Base-by-base conservation (phyloP, 129 eudicot genomes). In the Pittosporum tobira region DNA sequence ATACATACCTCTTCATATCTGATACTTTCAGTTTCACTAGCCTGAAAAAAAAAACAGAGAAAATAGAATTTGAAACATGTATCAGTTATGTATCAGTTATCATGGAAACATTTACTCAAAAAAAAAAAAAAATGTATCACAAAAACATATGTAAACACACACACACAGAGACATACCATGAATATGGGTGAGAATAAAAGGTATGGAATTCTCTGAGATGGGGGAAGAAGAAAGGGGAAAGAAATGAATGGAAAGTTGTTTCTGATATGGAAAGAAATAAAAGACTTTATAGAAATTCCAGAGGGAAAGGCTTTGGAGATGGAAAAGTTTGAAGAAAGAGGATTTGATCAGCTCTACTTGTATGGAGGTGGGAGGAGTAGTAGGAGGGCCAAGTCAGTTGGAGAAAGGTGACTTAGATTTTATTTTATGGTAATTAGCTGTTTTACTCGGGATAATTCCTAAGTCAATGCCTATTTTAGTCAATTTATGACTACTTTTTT, bases 1-100 rank as follows among this genome's bases (percentile, higher is more conserved):
- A 6, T 12, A 5, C 62, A 58, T 5, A 58, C 63, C 67, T 62
- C 67, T 31, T 62, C 67, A 62, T 62, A 48, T 31, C 14, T 62
- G 44, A 62, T 15, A 36, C 57, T 48, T 31, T 22, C 47, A 31
- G 57, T 20, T 48, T 31, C 57, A 47, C 1, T 31, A 14, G 51
- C 67, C 67, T 61, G 15, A 44, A 14, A 10, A n/a, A 20, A 22
- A 1, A 14, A 11, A 14, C 13, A 29, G 14, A 11, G 49, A 12
- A 3, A 2, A n/a, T 3, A 6, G 5, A 42, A 0, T 40, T 23
- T 6, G n/a, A 25, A 20, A 59, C 26, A 44, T n/a, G n/a, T n/a
- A n/a, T n/a, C n/a, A n/a, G n/a, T 28, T 19, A 6, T 29, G 38
- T 12, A 30, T 30, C 37, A 25, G 5, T n/a, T n/a, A n/a, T n/a